Base-by-base conservation (phyloP, 495 filamentous ascomycete genomes). In the Aspergillus campestris region DNA sequence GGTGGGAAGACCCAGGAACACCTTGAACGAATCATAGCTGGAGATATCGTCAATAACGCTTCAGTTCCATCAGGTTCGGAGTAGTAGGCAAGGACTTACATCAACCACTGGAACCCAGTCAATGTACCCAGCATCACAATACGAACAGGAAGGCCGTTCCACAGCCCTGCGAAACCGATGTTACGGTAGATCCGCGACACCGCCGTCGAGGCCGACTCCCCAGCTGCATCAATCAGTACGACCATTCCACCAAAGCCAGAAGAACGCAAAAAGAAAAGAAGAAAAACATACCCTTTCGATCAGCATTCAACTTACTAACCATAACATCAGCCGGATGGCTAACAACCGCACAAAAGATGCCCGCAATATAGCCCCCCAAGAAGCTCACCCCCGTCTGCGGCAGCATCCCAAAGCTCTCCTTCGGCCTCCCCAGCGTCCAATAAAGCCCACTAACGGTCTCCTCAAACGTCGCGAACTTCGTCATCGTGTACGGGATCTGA, bases 401-500 rank as follows among this genome's bases (percentile, higher is more conserved):
- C 39, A 83, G 56, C 13, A 71, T 59, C 48, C 74, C 77, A 58
- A 74, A 85, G 42, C 63, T 66, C 48, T 82, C 76, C 63, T 86
- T 86, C 1, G 79, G 77, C 61, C 79, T 79, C 3, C 81, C 81
- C 40, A 86, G 58, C 13, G 64, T 71, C 50, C 61, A 59, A 59
- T 86, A 86, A 42, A 86, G 84, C 43, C 67, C 40, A 36, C 68
- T 71, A 7, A 86, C 82, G 1, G 80, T 81, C 56, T 75, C 78
- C 65, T 86, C 82, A 56, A 86, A 86, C 0, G 81, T 83, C 8
- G 82, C 82, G 58, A 86, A 86, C 64, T 86, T 86, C 32, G 80
- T 79, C 82, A 86, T 86, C 0, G 82, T 86, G 55, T 86, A 85
- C 2, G 81, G 81, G 40, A 86, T 84, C 63, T 86, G 82, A 12